These are phyloP conservation scores for Kwoniella shivajii DNA, from an alignment of 1,284 basidiomycete species.

Conservation along the genomic window DNA sequence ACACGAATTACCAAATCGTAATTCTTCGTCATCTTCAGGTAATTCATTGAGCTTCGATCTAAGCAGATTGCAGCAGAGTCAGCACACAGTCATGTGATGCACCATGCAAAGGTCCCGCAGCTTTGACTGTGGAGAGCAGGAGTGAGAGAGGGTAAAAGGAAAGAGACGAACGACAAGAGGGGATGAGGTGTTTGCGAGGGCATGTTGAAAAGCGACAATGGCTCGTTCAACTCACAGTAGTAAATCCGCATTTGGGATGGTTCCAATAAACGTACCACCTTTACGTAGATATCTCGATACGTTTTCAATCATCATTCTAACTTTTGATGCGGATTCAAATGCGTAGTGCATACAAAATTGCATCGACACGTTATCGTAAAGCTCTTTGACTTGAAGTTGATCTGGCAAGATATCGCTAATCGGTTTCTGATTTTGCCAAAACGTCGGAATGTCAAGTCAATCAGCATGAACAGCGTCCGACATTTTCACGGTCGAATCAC, in stretches of 20 bases:
- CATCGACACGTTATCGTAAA: conserved; percentile 92
- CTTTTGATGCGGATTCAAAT: conserved; percentile 84
- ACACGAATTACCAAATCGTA: conserved; percentile 86
- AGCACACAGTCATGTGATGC: too few relatives aligned
- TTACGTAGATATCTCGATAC: conserved; percentile 75
- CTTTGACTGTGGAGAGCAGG: too few relatives aligned
- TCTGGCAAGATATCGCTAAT: conserved; percentile 71
- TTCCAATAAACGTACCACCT: conserved; percentile 91
- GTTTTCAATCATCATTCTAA: conserved; percentile 89
- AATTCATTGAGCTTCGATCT: conserved; percentile 71
- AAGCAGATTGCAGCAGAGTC: too few relatives aligned
- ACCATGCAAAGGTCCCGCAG: not conserved
- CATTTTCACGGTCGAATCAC: conserved; percentile 20
- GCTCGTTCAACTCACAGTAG: conserved; percentile 69
- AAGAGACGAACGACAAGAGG: too few relatives aligned
- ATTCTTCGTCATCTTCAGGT: conserved; percentile 62
- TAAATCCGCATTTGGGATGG: conserved; percentile 82
- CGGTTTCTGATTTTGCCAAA: conserved; percentile 56
- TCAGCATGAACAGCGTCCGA: not conserved
- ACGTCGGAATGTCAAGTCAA: not conserved
- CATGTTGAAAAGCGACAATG: not conserved
- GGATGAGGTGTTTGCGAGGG: too few relatives aligned
- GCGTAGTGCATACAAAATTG: conserved; percentile 99
- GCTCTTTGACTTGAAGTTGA: conserved; percentile 57
- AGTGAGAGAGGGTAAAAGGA: too few relatives aligned